These are phyloP conservation scores for Cordyceps fumosorosea DNA, from an alignment of 2,329 filamentous ascomycete species.

Conservation along the genomic window DNA sequence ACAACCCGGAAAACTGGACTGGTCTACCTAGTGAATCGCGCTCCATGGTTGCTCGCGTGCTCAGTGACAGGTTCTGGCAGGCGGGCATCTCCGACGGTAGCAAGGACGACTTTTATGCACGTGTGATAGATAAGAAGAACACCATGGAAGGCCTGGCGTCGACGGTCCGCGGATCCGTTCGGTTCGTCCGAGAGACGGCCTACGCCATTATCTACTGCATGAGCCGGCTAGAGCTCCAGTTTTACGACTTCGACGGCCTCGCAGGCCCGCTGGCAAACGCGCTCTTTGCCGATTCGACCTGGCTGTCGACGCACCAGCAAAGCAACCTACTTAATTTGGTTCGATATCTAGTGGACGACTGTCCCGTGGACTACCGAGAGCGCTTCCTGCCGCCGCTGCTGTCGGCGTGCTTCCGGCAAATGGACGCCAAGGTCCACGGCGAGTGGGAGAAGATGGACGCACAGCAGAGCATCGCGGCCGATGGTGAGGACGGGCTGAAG, in stretches of 20 bases:
- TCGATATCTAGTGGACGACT: conserved; percentile 84
- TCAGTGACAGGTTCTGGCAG: conserved; percentile 97
- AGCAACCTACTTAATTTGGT: conserved; percentile 89
- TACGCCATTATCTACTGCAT: conserved; percentile 94
- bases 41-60: conserved; percentile 68
- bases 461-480: conserved; percentile 54
- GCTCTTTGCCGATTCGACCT: conserved; percentile 73
- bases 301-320: conserved; percentile 85
- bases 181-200: conserved; percentile 84
- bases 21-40: conserved; percentile 70
- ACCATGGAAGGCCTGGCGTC: conserved; percentile 93
- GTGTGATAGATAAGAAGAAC: conserved; percentile 79
- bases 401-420: conserved; percentile 72
- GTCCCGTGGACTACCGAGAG: conserved; percentile 67
- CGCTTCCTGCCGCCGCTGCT: conserved; percentile 83
- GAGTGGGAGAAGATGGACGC: conserved; percentile 79
- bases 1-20: conserved; percentile 79
- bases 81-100: conserved; percentile 93
- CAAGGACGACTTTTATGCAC: conserved; percentile 92
- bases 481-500: conserved; percentile 68
- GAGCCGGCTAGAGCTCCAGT: conserved; percentile 77
- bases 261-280: conserved; percentile 77
- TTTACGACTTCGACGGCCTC: conserved; percentile 84
- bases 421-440: conserved; percentile 77
- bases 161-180: conserved; percentile 79